Evolutionary conservation across 306 rosid species (phyloP).

Genomic region (Ochetophila trinervis): DNA sequence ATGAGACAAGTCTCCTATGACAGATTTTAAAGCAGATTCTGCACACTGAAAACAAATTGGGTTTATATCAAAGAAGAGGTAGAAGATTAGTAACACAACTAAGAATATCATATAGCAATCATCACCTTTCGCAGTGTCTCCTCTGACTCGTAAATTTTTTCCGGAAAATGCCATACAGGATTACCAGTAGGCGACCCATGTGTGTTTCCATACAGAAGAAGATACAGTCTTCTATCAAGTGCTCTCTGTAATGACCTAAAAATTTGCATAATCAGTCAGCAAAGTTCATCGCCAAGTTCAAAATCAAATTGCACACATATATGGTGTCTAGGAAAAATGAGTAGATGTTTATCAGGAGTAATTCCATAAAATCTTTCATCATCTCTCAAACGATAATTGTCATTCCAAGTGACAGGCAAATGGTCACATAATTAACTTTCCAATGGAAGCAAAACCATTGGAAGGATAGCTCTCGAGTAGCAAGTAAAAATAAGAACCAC

Average conservation of each 20-base stretch:
- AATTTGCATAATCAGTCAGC: not conserved
- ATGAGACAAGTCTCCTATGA: constrained; percentile 74
- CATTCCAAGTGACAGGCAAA: too few relatives aligned
- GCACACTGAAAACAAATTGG: constrained; percentile 63
- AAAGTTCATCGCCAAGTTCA: not conserved
- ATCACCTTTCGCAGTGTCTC: constrained; percentile 72
- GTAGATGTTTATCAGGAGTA: not conserved
- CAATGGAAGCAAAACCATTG: too few relatives aligned
- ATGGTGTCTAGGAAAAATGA: not conserved
- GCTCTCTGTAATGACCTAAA: constrained; percentile 86
- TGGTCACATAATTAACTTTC: too few relatives aligned
- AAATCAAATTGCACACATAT: not conserved
- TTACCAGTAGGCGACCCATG: constrained; percentile 53
- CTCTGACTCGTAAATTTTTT: constrained; percentile 71
- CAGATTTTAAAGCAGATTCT: constrained; percentile 68
- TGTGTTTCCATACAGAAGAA: constrained; percentile 56
- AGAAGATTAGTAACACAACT: not conserved
- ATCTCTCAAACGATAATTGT: too few relatives aligned
- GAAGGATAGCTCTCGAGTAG: too few relatives aligned
- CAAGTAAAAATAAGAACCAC: too few relatives aligned
- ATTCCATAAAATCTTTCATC: too few relatives aligned
- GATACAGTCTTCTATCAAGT: constrained; percentile 86
- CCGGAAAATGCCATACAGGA: constrained; percentile 87
- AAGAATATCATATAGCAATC: constrained; percentile 9
- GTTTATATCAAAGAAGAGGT: not conserved